These are phyloP conservation scores for Ramularia endophylla DNA, from an alignment of 2,329 filamentous ascomycete genomes.

Conservation along the genomic window DNA sequence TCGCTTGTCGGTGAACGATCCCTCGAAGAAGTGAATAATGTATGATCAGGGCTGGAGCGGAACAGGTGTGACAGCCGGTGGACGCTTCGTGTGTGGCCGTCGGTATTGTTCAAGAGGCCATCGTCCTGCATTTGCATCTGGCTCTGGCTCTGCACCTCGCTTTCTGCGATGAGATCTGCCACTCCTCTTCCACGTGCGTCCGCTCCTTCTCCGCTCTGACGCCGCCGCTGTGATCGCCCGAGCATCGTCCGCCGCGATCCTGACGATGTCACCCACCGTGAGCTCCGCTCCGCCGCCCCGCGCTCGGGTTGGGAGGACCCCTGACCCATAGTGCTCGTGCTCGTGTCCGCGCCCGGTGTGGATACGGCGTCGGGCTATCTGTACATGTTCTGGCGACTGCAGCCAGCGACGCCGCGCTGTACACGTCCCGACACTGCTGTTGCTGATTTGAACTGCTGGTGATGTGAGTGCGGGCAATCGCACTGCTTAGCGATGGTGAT, in stretches of 20 bases:
- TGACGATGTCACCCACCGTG: constrained; percentile 3
- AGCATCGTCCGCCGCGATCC: constrained; percentile 2
- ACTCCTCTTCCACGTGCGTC: too few relatives aligned
- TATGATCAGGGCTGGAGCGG: constrained; percentile 1
- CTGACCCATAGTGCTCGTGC: constrained; percentile 27
- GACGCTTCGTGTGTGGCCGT: constrained; percentile 1
- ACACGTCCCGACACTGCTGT: too few relatives aligned
- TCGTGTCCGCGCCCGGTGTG: constrained; percentile 2
- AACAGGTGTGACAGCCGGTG: constrained; percentile 12
- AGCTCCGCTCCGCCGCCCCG: constrained; percentile 5
- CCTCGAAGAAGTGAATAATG: neutral
- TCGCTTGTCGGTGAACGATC: neutral
- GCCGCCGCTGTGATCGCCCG: neutral
- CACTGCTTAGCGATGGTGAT: neutral
- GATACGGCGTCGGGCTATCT: constrained; percentile 3
- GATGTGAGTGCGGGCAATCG: neutral
- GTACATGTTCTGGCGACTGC: constrained; percentile 3
- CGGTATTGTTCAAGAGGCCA: constrained; percentile 4
- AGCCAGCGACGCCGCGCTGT: neutral
- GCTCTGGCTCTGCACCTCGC: neutral
- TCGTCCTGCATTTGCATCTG: constrained; percentile 2
- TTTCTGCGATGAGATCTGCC: neutral
- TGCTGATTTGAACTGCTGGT: too few relatives aligned
- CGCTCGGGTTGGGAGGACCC: constrained; percentile 25
- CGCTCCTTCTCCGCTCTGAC: neutral